A percentile compares a stretch with the other conserved stretches of the same genome.
These are phyloP conservation scores for Aspergillus japonicus DNA, from an alignment of 2,329 filamentous ascomycete genomes.

Conservation along the genomic window DNA sequence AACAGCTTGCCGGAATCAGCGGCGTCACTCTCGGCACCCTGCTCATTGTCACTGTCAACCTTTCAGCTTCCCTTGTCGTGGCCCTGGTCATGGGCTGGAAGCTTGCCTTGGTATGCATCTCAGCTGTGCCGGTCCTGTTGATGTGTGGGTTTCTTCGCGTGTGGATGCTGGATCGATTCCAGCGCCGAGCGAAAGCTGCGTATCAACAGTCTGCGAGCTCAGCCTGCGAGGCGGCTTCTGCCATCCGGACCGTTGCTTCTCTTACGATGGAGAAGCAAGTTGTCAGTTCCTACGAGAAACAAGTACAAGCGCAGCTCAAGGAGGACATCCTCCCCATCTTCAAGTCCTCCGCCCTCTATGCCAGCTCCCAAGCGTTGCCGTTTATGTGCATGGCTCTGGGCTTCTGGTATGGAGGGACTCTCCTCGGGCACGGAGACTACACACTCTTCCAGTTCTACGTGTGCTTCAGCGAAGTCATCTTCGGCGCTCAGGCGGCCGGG, in stretches of 20 bases:
- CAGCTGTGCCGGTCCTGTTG: slow-evolving; percentile 44
- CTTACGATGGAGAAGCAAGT: slow-evolving; percentile 50
- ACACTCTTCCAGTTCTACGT: slow-evolving; percentile 42
- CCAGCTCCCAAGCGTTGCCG: slow-evolving; percentile 31
- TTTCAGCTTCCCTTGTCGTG: slow-evolving; percentile 66
- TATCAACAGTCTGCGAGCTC: slow-evolving; percentile 51
- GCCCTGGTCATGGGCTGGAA: slow-evolving; percentile 75
- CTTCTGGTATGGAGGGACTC: slow-evolving; percentile 65
- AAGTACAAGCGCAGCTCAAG: slow-evolving; percentile 24
- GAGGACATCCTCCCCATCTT: slow-evolving; percentile 21
- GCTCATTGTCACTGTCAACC: slow-evolving; percentile 70
- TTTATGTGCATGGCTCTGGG: slow-evolving; percentile 44
- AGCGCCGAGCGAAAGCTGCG: slow-evolving; percentile 44
- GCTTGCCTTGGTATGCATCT: slow-evolving; percentile 64
- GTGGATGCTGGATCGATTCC: slow-evolving; percentile 49
- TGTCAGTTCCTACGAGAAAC: slow-evolving; percentile 35
- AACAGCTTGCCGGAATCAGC: slow-evolving; percentile 52
- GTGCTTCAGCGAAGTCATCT: slow-evolving; percentile 47
- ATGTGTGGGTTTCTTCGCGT: slow-evolving; percentile 41
- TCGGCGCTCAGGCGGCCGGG: slow-evolving; percentile 30
- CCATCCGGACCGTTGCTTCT: slow-evolving; percentile 52
- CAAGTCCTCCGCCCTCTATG: slow-evolving; percentile 30
- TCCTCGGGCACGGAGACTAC: slow-evolving; percentile 54
- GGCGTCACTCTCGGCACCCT: slow-evolving; percentile 80
- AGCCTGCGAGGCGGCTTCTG: slow-evolving; percentile 52